Percentiles rank a stretch among this genome's conserved stretches.
Evolutionary conservation across 345 rosid genomes (phyloP).

Genomic region (Ailanthus altissimus): DNA sequence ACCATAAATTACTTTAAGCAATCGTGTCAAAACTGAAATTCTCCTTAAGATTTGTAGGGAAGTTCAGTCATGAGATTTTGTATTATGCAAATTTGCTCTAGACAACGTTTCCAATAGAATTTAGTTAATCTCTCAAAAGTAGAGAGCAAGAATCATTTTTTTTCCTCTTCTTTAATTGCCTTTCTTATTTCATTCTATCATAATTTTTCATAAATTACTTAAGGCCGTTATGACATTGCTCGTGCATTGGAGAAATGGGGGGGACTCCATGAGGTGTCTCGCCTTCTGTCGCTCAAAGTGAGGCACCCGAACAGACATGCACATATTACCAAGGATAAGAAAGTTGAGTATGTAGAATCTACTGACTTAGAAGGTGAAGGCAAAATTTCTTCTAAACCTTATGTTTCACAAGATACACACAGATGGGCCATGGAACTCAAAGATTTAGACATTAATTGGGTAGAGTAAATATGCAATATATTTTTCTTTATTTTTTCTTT

Average conservation of each 20-base stretch:
- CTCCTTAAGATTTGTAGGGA: not conserved
- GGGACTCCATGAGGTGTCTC: slow-evolving; percentile 82
- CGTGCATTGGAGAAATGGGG: slow-evolving; percentile 98
- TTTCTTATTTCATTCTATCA: not conserved
- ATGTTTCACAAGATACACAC: slow-evolving; percentile 70
- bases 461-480: slow-evolving; percentile 37
- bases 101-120: too few species aligned
- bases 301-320: slow-evolving; percentile 68
- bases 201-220: not conserved
- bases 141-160: too few species aligned
- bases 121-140: too few species aligned
- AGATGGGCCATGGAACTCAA: slow-evolving; percentile 69
- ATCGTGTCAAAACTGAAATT: not conserved
- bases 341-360: slow-evolving; percentile 32
- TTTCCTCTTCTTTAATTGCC: not conserved
- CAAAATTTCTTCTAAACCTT: slow-evolving; percentile 40
- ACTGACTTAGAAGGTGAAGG: slow-evolving; percentile 34
- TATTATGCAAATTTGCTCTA: not conserved
- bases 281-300: slow-evolving; percentile 71
- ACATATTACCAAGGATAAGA: slow-evolving; percentile 45
- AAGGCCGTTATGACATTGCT: slow-evolving; percentile 95
- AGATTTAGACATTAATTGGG: slow-evolving; percentile 82
- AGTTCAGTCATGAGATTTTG: not conserved
- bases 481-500: not conserved
- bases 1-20: not conserved